Evolutionary conservation across 352 stramenopile genomes (phyloP).

Genomic region (Phytophthora constricta): DNA sequence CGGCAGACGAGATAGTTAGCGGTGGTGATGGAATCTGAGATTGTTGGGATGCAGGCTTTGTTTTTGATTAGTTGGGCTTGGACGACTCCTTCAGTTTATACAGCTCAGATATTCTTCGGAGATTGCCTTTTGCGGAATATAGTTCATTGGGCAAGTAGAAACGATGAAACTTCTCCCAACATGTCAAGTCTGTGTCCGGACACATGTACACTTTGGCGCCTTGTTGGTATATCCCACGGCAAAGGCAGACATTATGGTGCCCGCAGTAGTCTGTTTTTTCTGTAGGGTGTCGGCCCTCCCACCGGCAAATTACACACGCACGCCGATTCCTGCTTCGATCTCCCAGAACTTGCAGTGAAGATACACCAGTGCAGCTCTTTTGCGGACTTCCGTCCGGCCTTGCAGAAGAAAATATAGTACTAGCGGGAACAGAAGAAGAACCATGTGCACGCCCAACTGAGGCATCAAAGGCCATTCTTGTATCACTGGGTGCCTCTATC

Average conservation of each 20-base stretch:
- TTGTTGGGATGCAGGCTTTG: too few species aligned
- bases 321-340: slow-evolving; percentile 4
- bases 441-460: too few species aligned
- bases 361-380: slow-evolving; percentile 11
- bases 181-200: slow-evolving; percentile 12
- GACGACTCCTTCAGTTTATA: slow-evolving; percentile 19
- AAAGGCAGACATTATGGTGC: slow-evolving; percentile 28
- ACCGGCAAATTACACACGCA: slow-evolving; percentile 29
- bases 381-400: slow-evolving; percentile 4
- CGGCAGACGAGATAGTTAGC: too few species aligned
- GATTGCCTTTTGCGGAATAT: slow-evolving; percentile 22
- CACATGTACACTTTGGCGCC: slow-evolving; percentile 12
- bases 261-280: slow-evolving; percentile 33
- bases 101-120: not conserved
- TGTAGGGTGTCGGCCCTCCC: slow-evolving; percentile 23
- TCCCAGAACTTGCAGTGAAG: slow-evolving; percentile 3
- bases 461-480: slow-evolving; percentile 3
- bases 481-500: slow-evolving; percentile 8
- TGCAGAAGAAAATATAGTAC: too few species aligned
- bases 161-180: slow-evolving; percentile 30
- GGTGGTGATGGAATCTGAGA: too few species aligned
- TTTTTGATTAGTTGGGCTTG: too few species aligned
- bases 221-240: slow-evolving; percentile 6
- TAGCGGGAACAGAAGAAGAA: too few species aligned
- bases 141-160: slow-evolving; percentile 17